Base-by-base conservation (phyloP, 2,329 filamentous ascomycete genomes). In the Neonectria faginata region DNA sequence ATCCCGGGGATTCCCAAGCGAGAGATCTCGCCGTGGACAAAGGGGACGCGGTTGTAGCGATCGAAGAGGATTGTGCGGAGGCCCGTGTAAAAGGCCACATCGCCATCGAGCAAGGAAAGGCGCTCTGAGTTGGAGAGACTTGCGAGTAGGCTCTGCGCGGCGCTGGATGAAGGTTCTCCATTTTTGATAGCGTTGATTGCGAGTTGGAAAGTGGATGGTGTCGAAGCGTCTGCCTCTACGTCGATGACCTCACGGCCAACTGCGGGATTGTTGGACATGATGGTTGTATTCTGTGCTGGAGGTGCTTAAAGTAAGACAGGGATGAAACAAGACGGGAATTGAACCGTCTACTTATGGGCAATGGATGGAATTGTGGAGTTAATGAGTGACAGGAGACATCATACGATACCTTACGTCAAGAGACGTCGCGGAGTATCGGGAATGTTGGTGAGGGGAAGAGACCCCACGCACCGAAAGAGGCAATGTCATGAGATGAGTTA, bases 1-100 rank as follows among this genome's bases (percentile, higher is more conserved):
- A 72, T 20, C 0, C 70, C 70, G 0, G 69, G 70, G 1, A 72
- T 70, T 0, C 22, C 45, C 14, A 72, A 62, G 31, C 70, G 67
- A 5, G 56, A 12, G 3, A 73, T 42, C 2, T 52, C 55, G 1
- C 70, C 68, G 25, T 65, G 53, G 36, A 69, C 73, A 5, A 53
- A 65, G 2, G 67, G 65, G 7, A 1, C 41, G 1, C 29, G 45
- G 25, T 66, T 62, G 20, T 60, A 67, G 0, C 61, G 47, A 10
- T 65, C 53, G 2, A 22, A 53, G 1, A 51, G 39, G 27, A 68
- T 61, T 1, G 8, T 27, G 2, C 41, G 25, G 9, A 68, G 11
- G 11, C 61, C 64, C 1, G 55, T 31, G 36, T 50, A 67, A 25
- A 67, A 68, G 9, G 27, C 25, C 1, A 59, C 45, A n/a, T 67